phyloP scores from a whole-genome alignment of 2,329 filamentous ascomycete species.

The Verticillium nonalfalfae region DNA sequence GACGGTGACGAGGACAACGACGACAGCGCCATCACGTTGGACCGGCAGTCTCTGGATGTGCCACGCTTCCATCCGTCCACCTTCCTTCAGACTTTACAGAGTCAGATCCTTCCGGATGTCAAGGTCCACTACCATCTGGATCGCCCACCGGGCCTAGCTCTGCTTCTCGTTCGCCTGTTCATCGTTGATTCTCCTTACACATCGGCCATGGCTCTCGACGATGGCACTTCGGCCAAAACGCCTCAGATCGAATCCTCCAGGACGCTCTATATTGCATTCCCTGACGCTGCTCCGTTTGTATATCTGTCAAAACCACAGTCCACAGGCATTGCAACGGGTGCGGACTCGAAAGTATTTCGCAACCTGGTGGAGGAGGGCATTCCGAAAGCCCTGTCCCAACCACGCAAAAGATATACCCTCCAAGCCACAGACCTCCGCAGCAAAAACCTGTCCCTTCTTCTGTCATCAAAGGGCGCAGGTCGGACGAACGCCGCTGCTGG shows the following conservation, averaged over 20 bases:
- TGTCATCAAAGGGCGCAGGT: slow-evolving; percentile 63
- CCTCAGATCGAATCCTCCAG: slow-evolving; percentile 57
- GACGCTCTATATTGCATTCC: slow-evolving; percentile 76
- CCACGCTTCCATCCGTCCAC: slow-evolving; percentile 76
- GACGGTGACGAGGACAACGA: slow-evolving; percentile 26
- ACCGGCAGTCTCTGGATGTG: slow-evolving; percentile 41
- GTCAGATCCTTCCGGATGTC: slow-evolving; percentile 67
- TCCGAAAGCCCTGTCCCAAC: slow-evolving; percentile 73
- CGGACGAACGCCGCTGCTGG: slow-evolving; percentile 67
- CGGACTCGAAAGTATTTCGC: slow-evolving; percentile 58
- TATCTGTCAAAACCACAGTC: slow-evolving; percentile 55
- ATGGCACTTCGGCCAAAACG: slow-evolving; percentile 15
- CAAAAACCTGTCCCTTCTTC: slow-evolving; percentile 62
- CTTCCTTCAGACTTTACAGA: slow-evolving; percentile 71
- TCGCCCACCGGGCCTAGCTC: slow-evolving; percentile 59
- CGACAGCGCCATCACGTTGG: slow-evolving; percentile 31
- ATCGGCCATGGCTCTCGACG: slow-evolving; percentile 44
- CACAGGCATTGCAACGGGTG: slow-evolving; percentile 23
- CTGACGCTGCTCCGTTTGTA: slow-evolving; percentile 70
- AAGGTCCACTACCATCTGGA: slow-evolving; percentile 81
- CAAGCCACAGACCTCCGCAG: slow-evolving; percentile 62
- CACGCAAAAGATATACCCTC: slow-evolving; percentile 65
- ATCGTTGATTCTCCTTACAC: slow-evolving; percentile 72
- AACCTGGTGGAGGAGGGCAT: slow-evolving; percentile 71
- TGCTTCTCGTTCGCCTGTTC: slow-evolving; percentile 72